phyloP scores from a whole-genome alignment of 805 yeast genomes.

The Kluyveromyces wickerhamii region DNA sequence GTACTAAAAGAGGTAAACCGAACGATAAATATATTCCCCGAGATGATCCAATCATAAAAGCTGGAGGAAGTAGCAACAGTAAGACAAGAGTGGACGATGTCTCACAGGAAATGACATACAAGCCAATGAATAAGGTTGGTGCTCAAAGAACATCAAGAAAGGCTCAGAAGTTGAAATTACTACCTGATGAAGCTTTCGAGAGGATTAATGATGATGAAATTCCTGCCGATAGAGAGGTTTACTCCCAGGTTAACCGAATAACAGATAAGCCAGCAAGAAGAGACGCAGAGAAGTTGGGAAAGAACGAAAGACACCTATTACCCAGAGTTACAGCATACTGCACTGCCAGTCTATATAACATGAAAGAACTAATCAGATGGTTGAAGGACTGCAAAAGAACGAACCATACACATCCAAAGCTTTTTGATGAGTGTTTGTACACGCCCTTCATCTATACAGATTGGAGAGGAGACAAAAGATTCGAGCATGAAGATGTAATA shows the following conservation, averaged over 20 bases:
- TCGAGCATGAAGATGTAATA: constrained; percentile 41
- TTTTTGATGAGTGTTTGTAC: constrained; percentile 91
- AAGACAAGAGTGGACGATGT: too few species aligned
- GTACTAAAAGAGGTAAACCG: too few species aligned
- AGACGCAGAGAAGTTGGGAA: constrained; percentile 91
- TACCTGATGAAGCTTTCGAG: constrained; percentile 51
- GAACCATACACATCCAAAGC: constrained; percentile 73
- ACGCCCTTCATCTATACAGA: constrained; percentile 80
- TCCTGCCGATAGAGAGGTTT: constrained; percentile 42
- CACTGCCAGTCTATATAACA: constrained; percentile 85
- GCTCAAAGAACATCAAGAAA: constrained; percentile 72
- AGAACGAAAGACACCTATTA: constrained; percentile 59
- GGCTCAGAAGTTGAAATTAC: constrained; percentile 60
- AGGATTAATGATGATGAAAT: constrained; percentile 14
- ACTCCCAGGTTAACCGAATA: constrained; percentile 76
- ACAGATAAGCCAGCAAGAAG: constrained; percentile 83
- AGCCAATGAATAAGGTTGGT: constrained; percentile 46
- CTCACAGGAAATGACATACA: too few species aligned
- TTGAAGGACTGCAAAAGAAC: constrained; percentile 65
- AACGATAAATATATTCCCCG: too few species aligned
- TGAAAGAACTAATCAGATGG: constrained; percentile 84
- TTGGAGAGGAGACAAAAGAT: constrained; percentile 53
- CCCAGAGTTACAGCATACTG: constrained; percentile 96
- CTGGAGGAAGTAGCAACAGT: background rate
- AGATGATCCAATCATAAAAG: background rate